These are phyloP conservation scores for Plasmodium chabaudi DNA, from an alignment of 169 alveolate genomes.

Conservation along the genomic window DNA sequence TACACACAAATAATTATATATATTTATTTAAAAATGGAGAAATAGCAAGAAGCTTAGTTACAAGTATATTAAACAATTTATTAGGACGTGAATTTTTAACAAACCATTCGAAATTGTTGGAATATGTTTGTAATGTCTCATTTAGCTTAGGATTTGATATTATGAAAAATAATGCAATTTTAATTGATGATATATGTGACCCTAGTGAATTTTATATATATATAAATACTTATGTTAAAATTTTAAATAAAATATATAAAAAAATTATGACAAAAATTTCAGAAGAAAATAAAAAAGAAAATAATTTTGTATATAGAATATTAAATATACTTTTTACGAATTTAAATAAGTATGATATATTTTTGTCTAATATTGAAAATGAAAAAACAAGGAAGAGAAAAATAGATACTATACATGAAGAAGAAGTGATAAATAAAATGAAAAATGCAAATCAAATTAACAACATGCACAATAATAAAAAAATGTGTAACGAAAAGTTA, in stretches of 20 bases:
- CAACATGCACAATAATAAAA: constrained; percentile 3
- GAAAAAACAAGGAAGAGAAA: constrained; percentile 49
- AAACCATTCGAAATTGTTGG: constrained; percentile 47
- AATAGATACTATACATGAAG: constrained; percentile 4
- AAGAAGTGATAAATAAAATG: background rate
- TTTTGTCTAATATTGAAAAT: constrained; percentile 23
- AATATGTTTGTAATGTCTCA: constrained; percentile 47
- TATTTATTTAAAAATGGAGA: constrained; percentile 60
- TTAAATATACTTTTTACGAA: constrained; percentile 27
- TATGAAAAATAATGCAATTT: constrained; percentile 39
- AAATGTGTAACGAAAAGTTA: constrained; percentile 16
- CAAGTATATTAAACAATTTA: constrained; percentile 47
- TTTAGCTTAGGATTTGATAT: constrained; percentile 68
- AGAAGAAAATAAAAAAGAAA: constrained; percentile 49
- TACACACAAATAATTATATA: constrained; percentile 47
- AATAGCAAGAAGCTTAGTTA: constrained; percentile 35
- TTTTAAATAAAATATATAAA: constrained; percentile 56
- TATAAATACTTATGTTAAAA: constrained; percentile 45
- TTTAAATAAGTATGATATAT: constrained; percentile 28
- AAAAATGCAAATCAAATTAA: background rate
- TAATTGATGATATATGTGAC: constrained; percentile 21
- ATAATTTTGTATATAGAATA: constrained; percentile 41
- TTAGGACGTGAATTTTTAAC: constrained; percentile 65
- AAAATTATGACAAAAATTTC: constrained; percentile 48
- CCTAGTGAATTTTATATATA: constrained; percentile 35